Conservation (phyloP, 495 filamentous ascomycete species). For the Penicillium simplicissimum region DNA sequence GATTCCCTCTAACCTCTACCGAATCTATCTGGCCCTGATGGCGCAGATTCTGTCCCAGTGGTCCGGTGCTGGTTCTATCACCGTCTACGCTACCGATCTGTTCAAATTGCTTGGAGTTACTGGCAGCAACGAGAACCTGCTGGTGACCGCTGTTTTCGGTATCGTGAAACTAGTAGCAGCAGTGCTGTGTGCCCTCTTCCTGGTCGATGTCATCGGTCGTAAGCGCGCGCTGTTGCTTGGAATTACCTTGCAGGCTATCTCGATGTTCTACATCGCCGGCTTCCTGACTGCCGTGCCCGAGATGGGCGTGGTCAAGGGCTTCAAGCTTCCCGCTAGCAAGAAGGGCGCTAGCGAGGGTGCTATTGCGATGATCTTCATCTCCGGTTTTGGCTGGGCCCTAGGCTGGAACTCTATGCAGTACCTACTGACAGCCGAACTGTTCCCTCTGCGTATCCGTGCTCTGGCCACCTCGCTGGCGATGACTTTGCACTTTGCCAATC, state of each 20-base stretch:
- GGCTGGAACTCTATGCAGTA: constrained; percentile 80
- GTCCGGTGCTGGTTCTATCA: constrained; percentile 70
- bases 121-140: constrained; percentile 60
- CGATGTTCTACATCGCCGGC: constrained; percentile 68
- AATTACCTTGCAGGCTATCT: constrained; percentile 60
- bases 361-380: constrained; percentile 67
- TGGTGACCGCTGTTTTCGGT: constrained; percentile 70
- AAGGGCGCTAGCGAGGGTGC: constrained; percentile 51
- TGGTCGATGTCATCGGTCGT: constrained; percentile 73
- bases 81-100: constrained; percentile 65
- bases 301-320: constrained; percentile 39
- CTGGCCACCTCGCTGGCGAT: constrained; percentile 45
- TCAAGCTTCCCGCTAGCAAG: constrained; percentile 32
- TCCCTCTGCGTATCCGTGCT: constrained; percentile 58
- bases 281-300: constrained; percentile 59
- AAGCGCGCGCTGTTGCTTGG: constrained; percentile 67
- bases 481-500: constrained; percentile 69
- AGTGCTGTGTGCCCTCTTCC: constrained; percentile 65
- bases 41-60: constrained; percentile 65
- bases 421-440: constrained; percentile 73
- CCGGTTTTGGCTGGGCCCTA: constrained; percentile 67
- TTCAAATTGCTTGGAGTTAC: constrained; percentile 65
- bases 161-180: constrained; percentile 67
- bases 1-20: constrained; percentile 61
- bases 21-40: constrained; percentile 58